Conservation (phyloP, 2,329 filamentous ascomycete species). For the Neoascochyta sp. region DNA sequence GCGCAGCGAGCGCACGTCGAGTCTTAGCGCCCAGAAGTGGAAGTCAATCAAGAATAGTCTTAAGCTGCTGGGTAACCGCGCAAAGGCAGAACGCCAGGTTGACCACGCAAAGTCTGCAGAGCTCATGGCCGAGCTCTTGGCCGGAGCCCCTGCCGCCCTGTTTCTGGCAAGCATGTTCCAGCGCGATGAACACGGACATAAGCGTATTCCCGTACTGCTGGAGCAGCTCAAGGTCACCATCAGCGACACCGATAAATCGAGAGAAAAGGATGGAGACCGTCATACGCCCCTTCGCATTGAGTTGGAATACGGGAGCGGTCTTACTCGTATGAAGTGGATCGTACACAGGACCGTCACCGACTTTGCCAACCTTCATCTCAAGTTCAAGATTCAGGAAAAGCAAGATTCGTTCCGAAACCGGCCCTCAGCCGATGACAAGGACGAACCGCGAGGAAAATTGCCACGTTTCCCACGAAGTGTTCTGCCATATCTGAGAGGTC, state of each 20-base stretch:
- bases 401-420: slow-evolving; percentile 75
- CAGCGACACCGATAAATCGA: slow-evolving; percentile 63
- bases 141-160: slow-evolving; percentile 85
- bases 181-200: slow-evolving; percentile 91
- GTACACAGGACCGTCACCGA: slow-evolving; percentile 83
- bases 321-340: slow-evolving; percentile 95
- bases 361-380: slow-evolving; percentile 87
- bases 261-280: slow-evolving; percentile 47
- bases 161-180: slow-evolving; percentile 98
- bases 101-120: slow-evolving; percentile 96
- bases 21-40: slow-evolving; percentile 72
- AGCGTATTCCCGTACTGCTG: slow-evolving; percentile 87
- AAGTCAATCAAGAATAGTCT: slow-evolving; percentile 86
- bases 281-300: slow-evolving; percentile 89
- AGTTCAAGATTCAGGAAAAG: slow-evolving; percentile 83
- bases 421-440: slow-evolving; percentile 46
- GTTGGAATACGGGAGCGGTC: slow-evolving; percentile 90
- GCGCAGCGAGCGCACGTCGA: slow-evolving; percentile 46
- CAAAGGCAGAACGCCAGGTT: slow-evolving; percentile 77
- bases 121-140: slow-evolving; percentile 89
- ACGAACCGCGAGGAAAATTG: slow-evolving; percentile 68
- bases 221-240: slow-evolving; percentile 91
- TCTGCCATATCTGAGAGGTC: slow-evolving; percentile 82
- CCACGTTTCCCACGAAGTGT: slow-evolving; percentile 86
- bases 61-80: slow-evolving; percentile 70